These are phyloP conservation scores for Heracleum sosnowskyi DNA, from an alignment of 129 eudicot species.

Conservation along the genomic window DNA sequence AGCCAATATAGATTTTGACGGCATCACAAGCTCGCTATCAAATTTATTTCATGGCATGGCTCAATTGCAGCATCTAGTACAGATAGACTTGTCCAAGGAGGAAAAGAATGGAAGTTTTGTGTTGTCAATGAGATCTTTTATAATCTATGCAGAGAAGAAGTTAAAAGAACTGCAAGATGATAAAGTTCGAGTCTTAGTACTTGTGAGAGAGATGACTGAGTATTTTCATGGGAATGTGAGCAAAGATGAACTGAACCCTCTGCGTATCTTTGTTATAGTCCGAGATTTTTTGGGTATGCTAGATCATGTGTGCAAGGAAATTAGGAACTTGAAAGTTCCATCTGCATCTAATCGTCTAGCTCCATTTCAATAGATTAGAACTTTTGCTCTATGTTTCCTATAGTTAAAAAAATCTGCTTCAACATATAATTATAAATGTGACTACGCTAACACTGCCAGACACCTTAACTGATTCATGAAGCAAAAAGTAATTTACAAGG, in stretches of 20 bases:
- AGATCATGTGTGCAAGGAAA: constrained; percentile 81
- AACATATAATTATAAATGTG: background rate
- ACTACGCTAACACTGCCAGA: no score
- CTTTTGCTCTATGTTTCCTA: constrained; percentile 15
- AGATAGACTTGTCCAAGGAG: constrained; percentile 27
- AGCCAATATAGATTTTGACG: constrained; percentile 79
- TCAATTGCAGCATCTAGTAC: constrained; percentile 37
- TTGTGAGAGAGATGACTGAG: constrained; percentile 72
- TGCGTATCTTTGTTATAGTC: constrained; percentile 80
- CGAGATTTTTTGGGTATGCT: constrained; percentile 83
- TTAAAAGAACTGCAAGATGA: constrained; percentile 54
- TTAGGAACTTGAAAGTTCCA: constrained; percentile 48
- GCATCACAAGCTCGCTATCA: constrained; percentile 63
- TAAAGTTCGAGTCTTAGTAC: constrained; percentile 43
- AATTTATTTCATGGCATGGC: constrained; percentile 57
- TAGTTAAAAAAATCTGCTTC: constrained; percentile 17
- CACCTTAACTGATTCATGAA: no score
- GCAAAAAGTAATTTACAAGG: no score
- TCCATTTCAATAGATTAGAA: constrained; percentile 38
- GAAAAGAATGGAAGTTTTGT: constrained; percentile 46
- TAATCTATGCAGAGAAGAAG: constrained; percentile 36
- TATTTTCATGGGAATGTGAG: constrained; percentile 88
- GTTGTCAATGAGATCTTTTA: constrained; percentile 47
- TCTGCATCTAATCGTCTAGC: constrained; percentile 42
- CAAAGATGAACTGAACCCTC: constrained; percentile 72